phyloP scores from a whole-genome alignment of 768 basidiomycete species.

The Naganishia randhawae region DNA sequence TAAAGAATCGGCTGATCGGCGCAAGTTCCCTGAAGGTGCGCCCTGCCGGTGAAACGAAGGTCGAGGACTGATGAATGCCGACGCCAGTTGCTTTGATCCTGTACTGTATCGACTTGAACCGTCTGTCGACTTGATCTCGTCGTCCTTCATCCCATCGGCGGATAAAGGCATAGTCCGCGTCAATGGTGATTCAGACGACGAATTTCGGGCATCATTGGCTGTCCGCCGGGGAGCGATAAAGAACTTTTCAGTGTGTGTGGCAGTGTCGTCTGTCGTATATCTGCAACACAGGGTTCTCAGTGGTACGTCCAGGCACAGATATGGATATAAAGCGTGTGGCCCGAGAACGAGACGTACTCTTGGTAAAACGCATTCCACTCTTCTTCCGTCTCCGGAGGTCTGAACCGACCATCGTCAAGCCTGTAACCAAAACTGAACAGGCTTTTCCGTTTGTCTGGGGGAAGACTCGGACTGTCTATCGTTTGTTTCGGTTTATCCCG shows the following conservation, averaged over 20 bases:
- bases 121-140: not conserved
- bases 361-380: conserved; percentile 23
- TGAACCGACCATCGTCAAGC: conserved; percentile 2
- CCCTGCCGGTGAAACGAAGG: not conserved
- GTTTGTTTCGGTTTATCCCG: not conserved
- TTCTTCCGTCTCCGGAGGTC: conserved; percentile 15
- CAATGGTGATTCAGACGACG: not conserved
- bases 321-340: not conserved
- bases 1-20: not conserved
- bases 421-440: not conserved
- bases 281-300: not conserved
- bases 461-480: not conserved
- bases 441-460: not conserved
- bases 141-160: not conserved
- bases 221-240: not conserved
- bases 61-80: conserved; percentile 1
- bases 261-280: not conserved
- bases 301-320: too few species aligned
- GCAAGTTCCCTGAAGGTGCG: not conserved
- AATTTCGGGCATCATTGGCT: not conserved
- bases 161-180: not conserved
- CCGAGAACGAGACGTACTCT: not conserved
- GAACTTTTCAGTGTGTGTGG: not conserved
- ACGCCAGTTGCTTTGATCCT: not conserved
- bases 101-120: not conserved